Base-by-base conservation (phyloP, 768 basidiomycete species). In the Coprinopsis sp. region DNA sequence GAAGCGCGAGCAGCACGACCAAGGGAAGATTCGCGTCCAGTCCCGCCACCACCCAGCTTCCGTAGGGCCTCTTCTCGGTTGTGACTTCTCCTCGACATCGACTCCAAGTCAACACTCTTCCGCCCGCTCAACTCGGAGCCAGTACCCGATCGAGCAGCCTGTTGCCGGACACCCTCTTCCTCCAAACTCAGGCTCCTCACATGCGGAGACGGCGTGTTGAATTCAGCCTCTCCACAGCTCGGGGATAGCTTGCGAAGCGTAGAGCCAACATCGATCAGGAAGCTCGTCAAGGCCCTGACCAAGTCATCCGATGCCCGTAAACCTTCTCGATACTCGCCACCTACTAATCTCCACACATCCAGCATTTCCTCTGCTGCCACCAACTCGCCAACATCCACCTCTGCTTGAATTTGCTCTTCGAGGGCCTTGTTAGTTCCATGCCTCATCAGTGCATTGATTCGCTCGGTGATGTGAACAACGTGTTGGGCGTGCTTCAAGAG, bases 281-380 rank as follows among this genome's bases (percentile, higher is more conserved):
- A 78, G 33, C 79, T 82, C 6, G 89, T 91, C 60, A 87, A 68
- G 6, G 79, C 81, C 45, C 90, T 69, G 3, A 91, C 82, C 37
- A 90, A 68, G 59, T 91, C 89, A 59, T 91, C 90, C 50, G 84
- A 84, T 45, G 80, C 74, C 55, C 83, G 71, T 53, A 87, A 52
- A 42, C 78, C 75, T 43, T 91, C 89, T 29, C 87, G 66, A 54
- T 80, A 86, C 52, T 91, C 88, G 7, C 73, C 74, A 1, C 84
- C 84, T 4, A 90, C 75, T 37, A 71, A 67, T 44, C 74, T 69
- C 88, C 87, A 91, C 23, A 88, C 64, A 44, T 81, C 78, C 10
- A 68, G 72, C 21, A 77, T 75, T 66, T 54, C 65, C 59, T 34
- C 58, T 57, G 49, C 49, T 14, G 43, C 43, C 12, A 44, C 30